Evolutionary conservation across 1,284 basidiomycete genomes (phyloP).

Genomic region (Takashimella koratensis): DNA sequence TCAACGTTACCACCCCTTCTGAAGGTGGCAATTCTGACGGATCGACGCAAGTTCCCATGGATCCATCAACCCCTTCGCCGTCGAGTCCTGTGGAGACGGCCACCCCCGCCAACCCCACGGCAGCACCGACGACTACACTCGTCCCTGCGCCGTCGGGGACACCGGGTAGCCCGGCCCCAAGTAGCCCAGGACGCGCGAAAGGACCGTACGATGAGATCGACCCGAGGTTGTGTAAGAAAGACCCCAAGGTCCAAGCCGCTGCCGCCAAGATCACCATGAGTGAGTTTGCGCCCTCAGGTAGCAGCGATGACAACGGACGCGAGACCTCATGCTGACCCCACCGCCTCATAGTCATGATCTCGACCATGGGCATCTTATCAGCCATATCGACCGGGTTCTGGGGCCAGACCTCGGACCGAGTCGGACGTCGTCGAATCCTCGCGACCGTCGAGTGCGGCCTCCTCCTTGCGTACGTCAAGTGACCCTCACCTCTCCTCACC

Average conservation of each 20-base stretch:
- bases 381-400: constrained; percentile 84
- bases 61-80: neutral
- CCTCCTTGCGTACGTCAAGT: constrained; percentile 50
- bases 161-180: neutral
- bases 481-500: too few species aligned
- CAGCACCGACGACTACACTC: neutral
- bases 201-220: constrained; percentile 42
- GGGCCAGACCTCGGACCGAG: constrained; percentile 73
- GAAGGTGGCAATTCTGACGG: neutral
- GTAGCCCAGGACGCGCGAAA: neutral
- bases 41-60: neutral
- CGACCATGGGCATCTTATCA: constrained; percentile 73
- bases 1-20: neutral
- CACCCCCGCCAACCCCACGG: neutral
- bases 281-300: too few species aligned
- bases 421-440: constrained; percentile 72
- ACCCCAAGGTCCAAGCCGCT: constrained; percentile 67
- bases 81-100: constrained; percentile 1
- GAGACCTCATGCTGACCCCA: too few species aligned
- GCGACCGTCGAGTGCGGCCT: constrained; percentile 66
- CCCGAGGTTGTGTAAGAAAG: constrained; percentile 58
- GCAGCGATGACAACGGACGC: too few species aligned
- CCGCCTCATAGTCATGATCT: constrained; percentile 58
- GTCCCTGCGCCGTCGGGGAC: neutral
- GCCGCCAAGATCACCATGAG: constrained; percentile 66